Evolutionary conservation across 768 basidiomycete species (phyloP), one percentile per base, ranked within the genome.

Genomic region (Coprinopsis cinerea): DNA sequence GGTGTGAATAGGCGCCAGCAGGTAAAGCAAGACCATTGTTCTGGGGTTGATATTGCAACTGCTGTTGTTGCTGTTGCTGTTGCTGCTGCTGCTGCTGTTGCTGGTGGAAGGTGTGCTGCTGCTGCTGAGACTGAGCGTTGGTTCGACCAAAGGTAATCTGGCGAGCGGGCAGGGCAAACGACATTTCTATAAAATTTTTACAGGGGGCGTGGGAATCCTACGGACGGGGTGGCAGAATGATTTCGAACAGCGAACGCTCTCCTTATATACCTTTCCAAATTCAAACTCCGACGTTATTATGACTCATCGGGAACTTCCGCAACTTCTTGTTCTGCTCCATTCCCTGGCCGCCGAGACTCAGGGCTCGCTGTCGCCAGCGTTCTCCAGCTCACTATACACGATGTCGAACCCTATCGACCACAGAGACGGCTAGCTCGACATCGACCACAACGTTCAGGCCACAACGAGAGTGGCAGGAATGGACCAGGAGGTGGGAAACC

Each of bases 101-200:
- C 47, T 69, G 72, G 59, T 74, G 71, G 48, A 64, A 66, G 2
- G 63, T 63, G 27, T 65, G 70, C 30, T 68, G 61, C 48, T 69
- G 73, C 60, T 72, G 70, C 30, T 54, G 49, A 7, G 72, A 61
- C 42, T 9, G 30, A 11, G 67, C 72, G 54, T 76, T 80, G 44
- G 84, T 69, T 51, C 87, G 79, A 48, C 82, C 84, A 60, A 89
- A 87, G 47, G 80, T 88, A 57, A 89, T 78, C 59, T 85, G 87
- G 59, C 87, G 86, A 53, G 87, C 79, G 54, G 86, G 85, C 47
- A 89, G 74, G 27, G 83, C 81, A 60, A 83, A 85, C 58, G 75
- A 76, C 75, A 76, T 78, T 46, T 51, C 48, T 64, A 60, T 59
- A 60, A 62, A 66, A 64, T 61, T 62, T 64, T 59, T 55, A 53